Conservation (phyloP, 2,329 filamentous ascomycete genomes). For the Waltergamsia citrina region DNA sequence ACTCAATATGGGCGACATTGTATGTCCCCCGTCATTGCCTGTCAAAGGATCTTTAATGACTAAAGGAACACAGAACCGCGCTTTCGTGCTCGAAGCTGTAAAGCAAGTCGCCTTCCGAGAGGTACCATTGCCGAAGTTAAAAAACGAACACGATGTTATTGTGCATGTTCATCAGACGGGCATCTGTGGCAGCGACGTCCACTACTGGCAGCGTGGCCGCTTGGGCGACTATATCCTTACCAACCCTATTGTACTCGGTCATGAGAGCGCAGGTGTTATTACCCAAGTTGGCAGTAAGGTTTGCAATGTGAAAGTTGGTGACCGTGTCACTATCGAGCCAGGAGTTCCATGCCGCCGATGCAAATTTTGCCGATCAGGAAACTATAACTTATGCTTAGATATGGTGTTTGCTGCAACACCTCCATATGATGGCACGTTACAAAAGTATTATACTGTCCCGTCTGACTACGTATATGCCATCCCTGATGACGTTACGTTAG, state of each 20-base stretch:
- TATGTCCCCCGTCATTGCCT: too few species aligned
- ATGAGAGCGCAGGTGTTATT: too few species aligned
- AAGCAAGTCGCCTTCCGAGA: constrained; percentile 34
- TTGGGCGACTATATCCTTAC: constrained; percentile 34
- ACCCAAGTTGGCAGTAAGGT: too few species aligned
- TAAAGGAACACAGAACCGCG: too few species aligned
- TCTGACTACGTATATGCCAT: constrained; percentile 37
- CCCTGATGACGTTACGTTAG: constrained; percentile 29
- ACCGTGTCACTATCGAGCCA: too few species aligned
- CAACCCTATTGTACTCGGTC: constrained; percentile 31
- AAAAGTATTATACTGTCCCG: constrained; percentile 35
- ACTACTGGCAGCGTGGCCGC: constrained; percentile 35
- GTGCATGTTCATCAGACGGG: constrained; percentile 34
- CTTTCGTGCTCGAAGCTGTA: constrained; percentile 35
- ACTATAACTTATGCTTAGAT: too few species aligned
- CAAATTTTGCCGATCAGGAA: too few species aligned
- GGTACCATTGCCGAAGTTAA: constrained; percentile 26
- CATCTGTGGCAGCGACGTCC: constrained; percentile 36
- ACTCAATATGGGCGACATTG: too few species aligned
- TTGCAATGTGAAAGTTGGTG: too few species aligned
- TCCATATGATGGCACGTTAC: constrained; percentile 39
- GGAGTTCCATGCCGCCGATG: too few species aligned
- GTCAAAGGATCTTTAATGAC: too few species aligned
- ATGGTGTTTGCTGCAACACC: too few species aligned
- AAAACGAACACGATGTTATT: constrained; percentile 28